Conservation (phyloP, 257 asterid genomes). For the Penstemon newberryi region DNA sequence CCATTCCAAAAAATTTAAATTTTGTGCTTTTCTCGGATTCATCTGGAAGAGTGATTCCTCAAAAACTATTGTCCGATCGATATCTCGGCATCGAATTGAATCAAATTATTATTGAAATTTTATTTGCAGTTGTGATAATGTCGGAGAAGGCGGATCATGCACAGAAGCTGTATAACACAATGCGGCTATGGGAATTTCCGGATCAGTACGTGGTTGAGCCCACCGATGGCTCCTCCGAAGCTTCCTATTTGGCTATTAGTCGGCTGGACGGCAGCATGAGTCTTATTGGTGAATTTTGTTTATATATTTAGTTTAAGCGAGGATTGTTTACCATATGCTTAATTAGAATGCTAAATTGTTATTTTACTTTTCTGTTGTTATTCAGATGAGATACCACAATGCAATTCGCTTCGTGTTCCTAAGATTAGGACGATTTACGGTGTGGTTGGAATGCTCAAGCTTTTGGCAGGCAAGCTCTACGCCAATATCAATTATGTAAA, state of each 20-base stretch:
- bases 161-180: conserved; percentile 63
- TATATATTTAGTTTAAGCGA: background rate
- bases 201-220: conserved; percentile 86
- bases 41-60: too few relatives aligned
- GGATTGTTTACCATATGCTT: background rate
- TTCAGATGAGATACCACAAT: conserved; percentile 63
- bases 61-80: too few relatives aligned
- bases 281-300: conserved; percentile 43
- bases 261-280: conserved; percentile 63
- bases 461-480: conserved; percentile 53
- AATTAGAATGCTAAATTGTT: background rate
- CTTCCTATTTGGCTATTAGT: conserved; percentile 59
- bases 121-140: conserved; percentile 27
- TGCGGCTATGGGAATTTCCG: conserved; percentile 92
- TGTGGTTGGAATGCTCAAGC: conserved; percentile 79
- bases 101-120: too few relatives aligned
- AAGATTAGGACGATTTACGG: conserved; percentile 70
- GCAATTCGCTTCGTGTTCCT: conserved; percentile 61
- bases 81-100: too few relatives aligned
- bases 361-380: background rate
- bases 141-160: conserved; percentile 79
- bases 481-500: too few relatives aligned
- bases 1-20: too few relatives aligned
- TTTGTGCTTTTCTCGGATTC: too few relatives aligned
- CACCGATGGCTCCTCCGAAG: conserved; percentile 67